These are phyloP conservation scores for Pichia occidentalis DNA, from an alignment of 805 yeast species.

Conservation along the genomic window DNA sequence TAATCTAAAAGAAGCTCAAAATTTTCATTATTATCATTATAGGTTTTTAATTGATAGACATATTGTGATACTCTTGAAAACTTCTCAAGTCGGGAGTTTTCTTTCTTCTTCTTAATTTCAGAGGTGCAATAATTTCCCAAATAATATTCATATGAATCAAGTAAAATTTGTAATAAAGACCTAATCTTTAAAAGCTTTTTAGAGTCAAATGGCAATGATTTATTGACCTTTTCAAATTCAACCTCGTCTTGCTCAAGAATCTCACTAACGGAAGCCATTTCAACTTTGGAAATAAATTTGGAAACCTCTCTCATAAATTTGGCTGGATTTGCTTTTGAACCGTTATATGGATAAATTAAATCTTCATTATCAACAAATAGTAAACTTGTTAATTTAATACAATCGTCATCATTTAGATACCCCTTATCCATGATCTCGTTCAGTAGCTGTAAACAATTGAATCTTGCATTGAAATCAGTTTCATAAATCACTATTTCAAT, in stretches of 20 bases:
- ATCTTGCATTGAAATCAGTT: constrained; percentile 48
- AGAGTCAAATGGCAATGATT: constrained; percentile 23
- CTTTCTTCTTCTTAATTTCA: constrained; percentile 10
- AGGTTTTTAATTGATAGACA: constrained; percentile 31
- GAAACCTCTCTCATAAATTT: constrained; percentile 43
- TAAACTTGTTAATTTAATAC: constrained; percentile 37
- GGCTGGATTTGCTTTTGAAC: constrained; percentile 18
- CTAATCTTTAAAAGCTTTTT: constrained; percentile 26
- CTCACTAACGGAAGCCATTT: constrained; percentile 34
- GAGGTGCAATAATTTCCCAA: constrained; percentile 14
- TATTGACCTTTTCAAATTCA: constrained; percentile 25
- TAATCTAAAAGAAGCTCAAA: constrained; percentile 38
- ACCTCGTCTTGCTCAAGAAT: constrained; percentile 31
- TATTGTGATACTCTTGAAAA: constrained; percentile 26
- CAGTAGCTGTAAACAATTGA: constrained; percentile 44
- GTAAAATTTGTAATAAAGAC: constrained; percentile 24
- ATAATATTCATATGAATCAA: constrained; percentile 27
- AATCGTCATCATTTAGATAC: constrained; percentile 55
- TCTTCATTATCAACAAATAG: constrained; percentile 29
- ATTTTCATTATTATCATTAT: constrained; percentile 23
- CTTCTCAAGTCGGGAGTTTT: constrained; percentile 16
- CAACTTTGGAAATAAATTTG: constrained; percentile 43
- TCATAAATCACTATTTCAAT: constrained; percentile 57
- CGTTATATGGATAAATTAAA: constrained; percentile 18
- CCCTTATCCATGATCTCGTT: constrained; percentile 53